Percentiles rank a stretch among this genome's conserved stretches.
Evolutionary conservation across 2,329 filamentous ascomycete species (phyloP).

Genomic region (Cladophialophora chaetospira): DNA sequence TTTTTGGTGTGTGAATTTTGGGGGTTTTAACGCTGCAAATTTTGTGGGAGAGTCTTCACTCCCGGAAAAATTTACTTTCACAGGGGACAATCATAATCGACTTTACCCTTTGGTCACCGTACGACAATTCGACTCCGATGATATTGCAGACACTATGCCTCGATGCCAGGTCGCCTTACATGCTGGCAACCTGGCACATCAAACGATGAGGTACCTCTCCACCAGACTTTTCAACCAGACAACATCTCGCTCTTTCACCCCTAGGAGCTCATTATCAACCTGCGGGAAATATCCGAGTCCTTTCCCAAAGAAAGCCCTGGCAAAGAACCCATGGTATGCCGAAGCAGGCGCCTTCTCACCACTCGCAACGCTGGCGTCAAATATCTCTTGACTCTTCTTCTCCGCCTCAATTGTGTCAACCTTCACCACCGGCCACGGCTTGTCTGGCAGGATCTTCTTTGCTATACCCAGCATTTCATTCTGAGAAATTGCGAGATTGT

Average conservation of each 20-base stretch:
- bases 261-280: slow-evolving; percentile 7
- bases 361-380: not conserved
- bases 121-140: too few species aligned
- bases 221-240: slow-evolving; percentile 2
- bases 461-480: slow-evolving; percentile 37
- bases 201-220: not conserved
- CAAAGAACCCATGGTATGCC: not conserved
- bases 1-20: too few species aligned
- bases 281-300: not conserved
- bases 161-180: too few species aligned
- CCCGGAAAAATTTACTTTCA: too few species aligned
- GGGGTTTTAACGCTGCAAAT: too few species aligned
- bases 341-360: not conserved
- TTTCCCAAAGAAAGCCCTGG: slow-evolving; percentile 3
- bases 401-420: slow-evolving; percentile 5
- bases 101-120: too few species aligned
- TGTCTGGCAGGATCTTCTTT: not conserved
- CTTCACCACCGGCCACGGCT: slow-evolving; percentile 2
- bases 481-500: slow-evolving; percentile 29
- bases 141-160: too few species aligned
- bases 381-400: slow-evolving; percentile 2
- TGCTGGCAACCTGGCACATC: too few species aligned
- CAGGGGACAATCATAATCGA: too few species aligned
- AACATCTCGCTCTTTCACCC: slow-evolving; percentile 1
- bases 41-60: too few species aligned